Base-by-base conservation (phyloP, 2,329 filamentous ascomycete genomes). In the Fusarium armeniacum region DNA sequence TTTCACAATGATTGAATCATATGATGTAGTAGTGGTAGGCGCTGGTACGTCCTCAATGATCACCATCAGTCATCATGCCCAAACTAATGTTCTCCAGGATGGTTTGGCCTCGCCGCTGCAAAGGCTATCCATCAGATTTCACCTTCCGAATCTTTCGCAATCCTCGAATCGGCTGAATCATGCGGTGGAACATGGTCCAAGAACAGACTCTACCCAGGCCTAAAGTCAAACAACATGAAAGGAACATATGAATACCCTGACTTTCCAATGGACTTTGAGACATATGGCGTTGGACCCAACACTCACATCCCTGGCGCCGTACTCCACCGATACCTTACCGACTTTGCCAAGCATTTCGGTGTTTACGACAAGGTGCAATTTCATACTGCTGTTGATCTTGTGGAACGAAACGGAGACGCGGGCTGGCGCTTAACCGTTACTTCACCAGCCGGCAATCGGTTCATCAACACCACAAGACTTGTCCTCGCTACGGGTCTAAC, bases 171-270 rank as follows among this genome's bases (percentile, higher is more conserved):
- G 2, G 81, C 80, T 8, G 74, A 78, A 22, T 83, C 84, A 3
- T 76, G 87, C 40, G 89, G 89, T 2, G 89, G 89, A 7, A 86
- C 86, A 12, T 91, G 89, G 89, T 83, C 86, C 6, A 78, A 84
- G 54, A 78, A 88, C 28, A 83, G 88, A 2, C 78, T 90, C 1
- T 87, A 91, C 75, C 84, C 86, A 0, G 87, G 86, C 3, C 81
- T 91, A 45, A 87, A 87, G 62, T 85, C 87, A 5, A 91, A 91
- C 77, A 91, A 91, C 69, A 81, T 90, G 75, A 75, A 85, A 10
- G 89, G 89, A 22, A 86, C 85, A 1, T 90, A 89, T 70, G 89
- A 91, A 73, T 90, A 84, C 66, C 84, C 84, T 9, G 89, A 91
- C 66, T 90, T 89, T 60, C 87, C 88, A 7, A 89, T 91, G 87